Conservation (phyloP, 192 early-diverging fungal species). For the Geosiphon pyriformis region DNA sequence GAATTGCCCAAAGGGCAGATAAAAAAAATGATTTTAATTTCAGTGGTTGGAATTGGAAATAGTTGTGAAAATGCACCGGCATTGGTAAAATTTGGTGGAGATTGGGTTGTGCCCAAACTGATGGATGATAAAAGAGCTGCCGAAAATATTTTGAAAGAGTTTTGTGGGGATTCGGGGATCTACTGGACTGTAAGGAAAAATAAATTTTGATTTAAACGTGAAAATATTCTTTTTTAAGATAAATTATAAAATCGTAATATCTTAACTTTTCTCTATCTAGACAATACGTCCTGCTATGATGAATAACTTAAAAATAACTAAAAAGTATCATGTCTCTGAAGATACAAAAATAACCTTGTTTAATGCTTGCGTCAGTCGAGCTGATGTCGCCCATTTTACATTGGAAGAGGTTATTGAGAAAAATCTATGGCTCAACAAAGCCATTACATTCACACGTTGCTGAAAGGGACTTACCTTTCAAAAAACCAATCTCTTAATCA, state of each 20-base stretch:
- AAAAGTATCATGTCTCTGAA: background rate
- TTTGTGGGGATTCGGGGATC: background rate
- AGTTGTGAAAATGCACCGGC: background rate
- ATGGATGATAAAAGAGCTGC: background rate
- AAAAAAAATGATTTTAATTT: background rate
- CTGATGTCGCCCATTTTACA: background rate
- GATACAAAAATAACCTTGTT: background rate
- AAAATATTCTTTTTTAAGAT: background rate
- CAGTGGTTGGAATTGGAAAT: background rate
- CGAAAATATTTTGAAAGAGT: background rate
- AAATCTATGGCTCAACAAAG: background rate
- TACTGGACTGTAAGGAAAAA: background rate
- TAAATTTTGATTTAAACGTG: background rate
- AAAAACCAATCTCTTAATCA: too few species aligned
- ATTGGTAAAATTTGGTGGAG: background rate
- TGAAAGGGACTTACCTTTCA: too few species aligned
- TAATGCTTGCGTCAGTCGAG: background rate
- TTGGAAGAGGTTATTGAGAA: background rate
- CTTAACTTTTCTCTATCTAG: background rate
- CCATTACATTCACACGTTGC: background rate
- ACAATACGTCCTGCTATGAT: background rate
- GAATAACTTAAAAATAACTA: background rate
- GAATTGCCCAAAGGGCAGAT: background rate
- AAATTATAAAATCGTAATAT: background rate
- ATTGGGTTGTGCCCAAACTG: background rate